Evolutionary conservation across 164 flowering plant genomes (phyloP), one percentile per base, ranked within the genome.

Genomic region (Buxus sempervirens): DNA sequence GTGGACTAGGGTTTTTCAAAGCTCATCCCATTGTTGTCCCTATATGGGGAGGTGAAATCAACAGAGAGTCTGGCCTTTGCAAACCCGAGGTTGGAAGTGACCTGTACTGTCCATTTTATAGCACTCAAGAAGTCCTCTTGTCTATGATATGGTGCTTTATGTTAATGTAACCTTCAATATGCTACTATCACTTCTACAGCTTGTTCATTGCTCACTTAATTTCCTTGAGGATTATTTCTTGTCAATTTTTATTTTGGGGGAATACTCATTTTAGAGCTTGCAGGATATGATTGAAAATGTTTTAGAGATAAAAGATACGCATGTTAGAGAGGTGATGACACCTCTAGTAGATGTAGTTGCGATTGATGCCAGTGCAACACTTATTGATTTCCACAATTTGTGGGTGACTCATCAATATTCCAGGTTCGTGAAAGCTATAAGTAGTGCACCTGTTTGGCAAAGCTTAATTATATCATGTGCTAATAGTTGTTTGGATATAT

Each of bases 281-380:
- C 92, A 96, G 99, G 97, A 96, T 81, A 96, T 93, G 99, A 96
- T 96, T 74, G 98, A 96, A 78, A 96, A 93, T 79, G 99, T 96
- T 66, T 75, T 96, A 62, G 99, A 96, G 82, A 93, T 96, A 65
- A 93, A 96, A 82, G 99, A 96, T 77, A 96, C 96, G 27, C 89
- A 90, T 81, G 97, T 96, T 60, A 82, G 96, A 73, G 99, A 96
- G 81, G 99, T 96, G 77, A 96, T 96, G 98, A 93, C 99, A 38
- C 99, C 99, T 71, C 89, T 96, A 68, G 90, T 96, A 62, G 99
- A 96, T 85, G 96, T 96, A 54, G 97, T 96, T 72, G 99, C 98
- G 20, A 96, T 96, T 77, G 99, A 96, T 83, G 82, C 87, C 60
- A 80, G 96, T 80, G 93, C 96, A 65, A 83, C 90, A 58, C 89